Evolutionary conservation across 140 eudicot genomes (phyloP), one percentile per base, ranked within the genome.

Genomic region (Artemisia princeps): DNA sequence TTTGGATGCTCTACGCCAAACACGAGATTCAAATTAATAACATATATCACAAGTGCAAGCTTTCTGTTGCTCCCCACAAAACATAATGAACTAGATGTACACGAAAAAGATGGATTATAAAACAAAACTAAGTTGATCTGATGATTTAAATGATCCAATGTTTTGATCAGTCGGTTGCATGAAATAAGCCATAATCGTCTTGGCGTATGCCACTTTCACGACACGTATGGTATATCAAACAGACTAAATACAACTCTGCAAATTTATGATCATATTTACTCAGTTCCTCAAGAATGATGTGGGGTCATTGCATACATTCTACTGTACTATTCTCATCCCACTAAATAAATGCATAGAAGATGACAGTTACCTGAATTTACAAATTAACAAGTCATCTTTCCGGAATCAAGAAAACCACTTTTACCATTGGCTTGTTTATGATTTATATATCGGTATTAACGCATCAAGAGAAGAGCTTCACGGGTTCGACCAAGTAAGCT

Each of bases 401-500:
- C 42, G 9, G 9, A 33, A 1, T 33, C 42, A 33, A 19, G 30
- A 16, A 8, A 6, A 0, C 20, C 8, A 55, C 10, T 46, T 23
- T 24, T 17, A 13, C 28, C 51, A 45, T 73, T 26, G 42, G 42
- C 42, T 33, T 33, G 42, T 33, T 33, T 33, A 33, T 33, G 42
- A 33, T 33, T 33, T 5, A 33, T 0, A 33, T 33, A 33, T 33
- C 42, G 2, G 42, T 33, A 33, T 72, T 63, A 90, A 81, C 91
- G 70, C 95, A 83, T 87, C 77, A 90, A 75, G 3, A 83, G 91
- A 65, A 90, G 97, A 70, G 97, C 97, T 71, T 90, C 97, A 10
- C 95, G 97, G 57, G 90, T 79, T 23, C 97, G 91, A 63, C 97
- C 97, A 64, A 90, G 97, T 65, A 90, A 80, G 70, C 83, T 87